Percentiles rank a stretch among this genome's conserved stretches.
These are phyloP conservation scores for Hamigera avellanea DNA, from an alignment of 495 filamentous ascomycete genomes.

Conservation along the genomic window DNA sequence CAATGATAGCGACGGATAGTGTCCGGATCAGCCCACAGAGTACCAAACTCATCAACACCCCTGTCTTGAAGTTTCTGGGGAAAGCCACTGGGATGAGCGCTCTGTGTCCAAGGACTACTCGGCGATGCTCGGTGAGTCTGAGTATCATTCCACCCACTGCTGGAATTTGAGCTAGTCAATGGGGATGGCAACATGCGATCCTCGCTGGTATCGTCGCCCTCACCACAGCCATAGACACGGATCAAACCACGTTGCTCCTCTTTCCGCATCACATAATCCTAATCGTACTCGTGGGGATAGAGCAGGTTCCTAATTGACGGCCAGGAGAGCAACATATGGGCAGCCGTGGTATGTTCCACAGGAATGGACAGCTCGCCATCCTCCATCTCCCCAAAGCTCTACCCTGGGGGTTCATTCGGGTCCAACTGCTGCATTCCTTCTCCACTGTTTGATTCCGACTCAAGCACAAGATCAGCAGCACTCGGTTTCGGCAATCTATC, in stretches of 20 bases:
- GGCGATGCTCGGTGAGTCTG: slow-evolving; percentile 14
- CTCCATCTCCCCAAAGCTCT: no score
- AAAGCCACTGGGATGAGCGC: slow-evolving; percentile 14
- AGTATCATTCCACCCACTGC: slow-evolving; percentile 8
- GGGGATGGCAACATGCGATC: no score
- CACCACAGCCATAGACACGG: slow-evolving; percentile 67
- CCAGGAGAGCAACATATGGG: slow-evolving; percentile 64
- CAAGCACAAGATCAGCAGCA: no score
- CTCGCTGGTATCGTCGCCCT: slow-evolving; percentile 45
- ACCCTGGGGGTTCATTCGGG: slow-evolving; percentile 1
- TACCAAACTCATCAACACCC: slow-evolving; percentile 55
- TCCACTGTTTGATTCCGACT: slow-evolving; percentile 3
- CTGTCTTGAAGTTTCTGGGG: slow-evolving; percentile 26
- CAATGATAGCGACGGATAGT: slow-evolving; percentile 52
- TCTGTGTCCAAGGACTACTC: slow-evolving; percentile 14
- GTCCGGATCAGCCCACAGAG: slow-evolving; percentile 44
- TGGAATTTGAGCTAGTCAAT: slow-evolving; percentile 14
- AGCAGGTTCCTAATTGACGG: slow-evolving; percentile 49
- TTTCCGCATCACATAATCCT: slow-evolving; percentile 58
- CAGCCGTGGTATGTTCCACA: slow-evolving; percentile 68
- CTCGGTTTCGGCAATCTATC: no score
- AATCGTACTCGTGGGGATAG: slow-evolving; percentile 30
- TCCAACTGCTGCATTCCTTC: not conserved
- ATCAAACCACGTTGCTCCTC: slow-evolving; percentile 69
- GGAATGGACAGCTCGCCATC: slow-evolving; percentile 53